Base-by-base conservation (phyloP, 495 filamentous ascomycete genomes). In the Penicillium goetzii region DNA sequence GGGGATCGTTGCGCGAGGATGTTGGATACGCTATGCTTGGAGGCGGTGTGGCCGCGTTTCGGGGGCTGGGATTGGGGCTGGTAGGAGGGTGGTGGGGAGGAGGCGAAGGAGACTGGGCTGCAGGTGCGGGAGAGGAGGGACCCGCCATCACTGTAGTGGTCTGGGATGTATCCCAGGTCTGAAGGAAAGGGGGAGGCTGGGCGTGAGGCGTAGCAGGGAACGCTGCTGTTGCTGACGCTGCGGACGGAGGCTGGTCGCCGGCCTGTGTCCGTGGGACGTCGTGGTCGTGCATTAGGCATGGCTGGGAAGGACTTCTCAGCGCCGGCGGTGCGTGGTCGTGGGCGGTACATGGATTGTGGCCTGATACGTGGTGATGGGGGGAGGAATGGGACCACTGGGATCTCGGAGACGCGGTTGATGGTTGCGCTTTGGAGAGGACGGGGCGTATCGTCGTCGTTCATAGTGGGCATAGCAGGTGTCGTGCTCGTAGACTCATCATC, bases 221-320 rank as follows among this genome's bases (percentile, higher is more conserved):
- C 56, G 60, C 66, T 74, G 54, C 60, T 67, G 43, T 64, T 74
- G 65, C 75, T 73, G 53, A 67, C 61, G 52, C 60, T 80, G 62
- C 72, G 74, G 2, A 71, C 60, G 2, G 78, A 72, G 5, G 70
- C 62, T 1, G 73, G 74, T 1, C 73, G 74, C 1, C 54, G 66
- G 61, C 43, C 28, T 57, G 61, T 23, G 10, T 74, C 66, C 47
- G 74, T 65, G 51, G 65, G 68, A 5, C 61, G 67, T n/a, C 61
- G 65, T 52, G 33, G 15, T 23, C 41, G 59, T 30, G 54, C 33
- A 25, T 50, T 47, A 0, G 50, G 17, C 2, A 64, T 58, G 38
- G 61, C 55, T 56, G 64, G 65, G 25, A 67, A 52, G 55, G 65
- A 23, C 33, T 61, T 68, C 19, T 78, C 77, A 9, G 69, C 58